phyloP scores from a whole-genome alignment of 495 filamentous ascomycete genomes.

The Aspergillus affinis region DNA sequence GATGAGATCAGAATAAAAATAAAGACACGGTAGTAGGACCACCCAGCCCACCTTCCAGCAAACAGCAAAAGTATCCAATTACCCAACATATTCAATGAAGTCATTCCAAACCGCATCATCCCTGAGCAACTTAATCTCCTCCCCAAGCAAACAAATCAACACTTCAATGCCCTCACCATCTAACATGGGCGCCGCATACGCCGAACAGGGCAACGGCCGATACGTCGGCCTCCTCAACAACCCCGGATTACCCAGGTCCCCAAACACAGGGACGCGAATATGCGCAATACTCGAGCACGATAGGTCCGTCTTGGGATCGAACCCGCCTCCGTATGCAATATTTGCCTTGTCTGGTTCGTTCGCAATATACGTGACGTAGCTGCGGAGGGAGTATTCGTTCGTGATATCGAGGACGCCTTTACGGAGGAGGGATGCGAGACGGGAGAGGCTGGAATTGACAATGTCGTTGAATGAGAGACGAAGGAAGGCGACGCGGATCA shows the following conservation, averaged over 20 bases:
- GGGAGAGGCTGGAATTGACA: constrained; percentile 19
- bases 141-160: constrained; percentile 27
- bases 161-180: constrained; percentile 20
- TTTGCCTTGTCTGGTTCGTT: constrained; percentile 33
- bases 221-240: constrained; percentile 30
- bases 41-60: constrained; percentile 7
- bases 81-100: constrained; percentile 15
- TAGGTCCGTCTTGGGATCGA: constrained; percentile 33
- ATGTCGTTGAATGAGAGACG: constrained; percentile 25
- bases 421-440: constrained; percentile 30
- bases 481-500: constrained; percentile 26
- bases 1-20: no score
- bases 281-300: constrained; percentile 29
- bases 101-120: constrained; percentile 24
- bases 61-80: constrained; percentile 3
- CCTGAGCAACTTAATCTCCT: constrained; percentile 23
- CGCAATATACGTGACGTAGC: constrained; percentile 40
- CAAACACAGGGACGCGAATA: constrained; percentile 22
- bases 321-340: constrained; percentile 35
- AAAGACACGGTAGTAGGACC: no score
- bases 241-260: constrained; percentile 23
- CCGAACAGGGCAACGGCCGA: constrained; percentile 17
- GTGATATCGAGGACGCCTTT: constrained; percentile 26
- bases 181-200: constrained; percentile 15
- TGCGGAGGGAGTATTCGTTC: constrained; percentile 32